These are phyloP conservation scores for Suillus ampliporus DNA, from an alignment of 768 basidiomycete genomes.

Conservation along the genomic window DNA sequence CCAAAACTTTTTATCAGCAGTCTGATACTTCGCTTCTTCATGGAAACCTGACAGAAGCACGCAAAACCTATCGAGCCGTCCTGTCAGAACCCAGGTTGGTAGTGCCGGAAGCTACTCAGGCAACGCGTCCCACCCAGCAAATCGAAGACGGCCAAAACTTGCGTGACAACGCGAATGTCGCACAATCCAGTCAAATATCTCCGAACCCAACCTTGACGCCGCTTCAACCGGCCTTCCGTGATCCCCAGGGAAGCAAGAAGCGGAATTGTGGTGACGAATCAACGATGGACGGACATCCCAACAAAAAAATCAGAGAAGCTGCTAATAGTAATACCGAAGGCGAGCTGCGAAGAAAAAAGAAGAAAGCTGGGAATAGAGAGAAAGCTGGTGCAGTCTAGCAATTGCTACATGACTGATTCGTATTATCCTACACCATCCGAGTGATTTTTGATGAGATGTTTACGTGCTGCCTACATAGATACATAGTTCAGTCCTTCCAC, in stretches of 20 bases:
- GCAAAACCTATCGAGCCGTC: conserved; percentile 80
- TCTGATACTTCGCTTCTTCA: background rate
- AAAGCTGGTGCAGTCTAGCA: conserved; percentile 1
- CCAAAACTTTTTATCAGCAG: background rate
- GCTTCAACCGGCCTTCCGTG: background rate
- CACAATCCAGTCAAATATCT: background rate
- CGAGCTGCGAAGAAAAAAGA: conserved; percentile 27
- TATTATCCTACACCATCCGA: background rate
- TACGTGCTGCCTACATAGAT: background rate
- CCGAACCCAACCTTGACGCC: background rate
- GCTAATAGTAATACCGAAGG: background rate
- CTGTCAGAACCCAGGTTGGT: conserved; percentile 77
- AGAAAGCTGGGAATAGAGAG: conserved; percentile 23
- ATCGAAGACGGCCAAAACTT: background rate
- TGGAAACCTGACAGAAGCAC: conserved; percentile 61
- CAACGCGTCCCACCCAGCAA: background rate
- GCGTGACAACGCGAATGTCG: background rate
- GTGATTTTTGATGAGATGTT: background rate
- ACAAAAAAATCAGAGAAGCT: background rate
- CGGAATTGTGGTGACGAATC: conserved; percentile 23
- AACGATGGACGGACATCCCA: background rate
- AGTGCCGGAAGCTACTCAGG: conserved; percentile 43
- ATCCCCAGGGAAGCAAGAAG: conserved; percentile 19
- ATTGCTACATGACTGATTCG: background rate
- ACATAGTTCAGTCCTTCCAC: background rate